A percentile compares a stretch with the other conserved stretches of the same genome.
Conservation (phyloP, 139 green algal genomes). For the Ostreobium quekettii region DNA sequence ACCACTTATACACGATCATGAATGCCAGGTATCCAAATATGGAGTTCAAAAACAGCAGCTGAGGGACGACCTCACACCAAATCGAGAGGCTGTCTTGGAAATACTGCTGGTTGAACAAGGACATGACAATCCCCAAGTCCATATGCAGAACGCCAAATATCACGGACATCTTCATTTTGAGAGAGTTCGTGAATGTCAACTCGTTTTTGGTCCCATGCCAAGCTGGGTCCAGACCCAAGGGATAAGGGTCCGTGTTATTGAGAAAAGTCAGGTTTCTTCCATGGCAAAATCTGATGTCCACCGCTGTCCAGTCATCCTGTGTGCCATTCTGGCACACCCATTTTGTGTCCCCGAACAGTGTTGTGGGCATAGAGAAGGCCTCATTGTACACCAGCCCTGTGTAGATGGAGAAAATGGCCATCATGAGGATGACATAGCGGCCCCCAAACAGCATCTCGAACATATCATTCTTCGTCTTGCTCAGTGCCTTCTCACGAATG, state of each 20-base stretch:
- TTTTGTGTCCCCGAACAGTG: slow-evolving; percentile 57
- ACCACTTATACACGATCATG: slow-evolving; percentile 92
- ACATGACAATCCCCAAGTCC: slow-evolving; percentile 90
- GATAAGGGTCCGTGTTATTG: slow-evolving; percentile 44
- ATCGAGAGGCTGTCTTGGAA: slow-evolving; percentile 81
- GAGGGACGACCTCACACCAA: too few species aligned
- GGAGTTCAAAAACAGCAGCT: slow-evolving; percentile 90
- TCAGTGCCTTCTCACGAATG: slow-evolving; percentile 68
- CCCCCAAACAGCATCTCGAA: slow-evolving; percentile 85
- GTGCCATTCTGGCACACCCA: background rate
- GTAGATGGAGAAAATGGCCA: slow-evolving; percentile 95
- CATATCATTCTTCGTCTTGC: slow-evolving; percentile 72
- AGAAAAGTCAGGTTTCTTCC: too few species aligned
- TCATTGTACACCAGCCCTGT: slow-evolving; percentile 96
- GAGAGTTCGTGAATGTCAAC: slow-evolving; percentile 87
- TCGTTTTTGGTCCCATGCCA: slow-evolving; percentile 94
- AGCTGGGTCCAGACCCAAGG: slow-evolving; percentile 86
- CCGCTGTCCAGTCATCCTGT: background rate
- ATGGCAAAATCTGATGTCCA: too few species aligned
- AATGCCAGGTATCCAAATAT: slow-evolving; percentile 95
- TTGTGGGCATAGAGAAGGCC: slow-evolving; percentile 91
- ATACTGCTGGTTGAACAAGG: slow-evolving; percentile 82
- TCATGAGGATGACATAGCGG: slow-evolving; percentile 94
- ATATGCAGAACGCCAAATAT: slow-evolving; percentile 91
- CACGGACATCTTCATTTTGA: slow-evolving; percentile 99